A percentile compares a stretch with the other conserved stretches of the same genome.
These are phyloP conservation scores for Pyronema omphalodes DNA, from an alignment of 495 filamentous ascomycete genomes.

Conservation along the genomic window DNA sequence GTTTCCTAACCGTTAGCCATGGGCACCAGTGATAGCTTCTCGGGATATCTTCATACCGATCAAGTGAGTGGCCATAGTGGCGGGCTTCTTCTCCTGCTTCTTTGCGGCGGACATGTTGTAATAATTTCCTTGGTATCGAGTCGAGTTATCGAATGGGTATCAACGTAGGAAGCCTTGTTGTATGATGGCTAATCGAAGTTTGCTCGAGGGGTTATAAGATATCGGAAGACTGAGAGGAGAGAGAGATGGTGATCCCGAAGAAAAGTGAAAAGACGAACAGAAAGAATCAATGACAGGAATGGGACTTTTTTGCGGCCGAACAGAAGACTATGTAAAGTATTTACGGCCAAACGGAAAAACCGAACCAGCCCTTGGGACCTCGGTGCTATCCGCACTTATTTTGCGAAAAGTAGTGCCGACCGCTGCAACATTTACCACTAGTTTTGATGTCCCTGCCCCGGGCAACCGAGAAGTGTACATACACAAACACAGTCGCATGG, in stretches of 20 bases:
- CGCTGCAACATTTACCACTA: too few species aligned
- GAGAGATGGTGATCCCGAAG: not conserved
- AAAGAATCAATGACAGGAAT: not conserved
- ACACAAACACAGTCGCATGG: too few species aligned
- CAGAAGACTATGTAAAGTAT: not conserved
- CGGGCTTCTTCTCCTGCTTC: constrained; percentile 50
- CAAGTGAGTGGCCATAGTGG: constrained; percentile 77
- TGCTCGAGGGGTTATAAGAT: not conserved
- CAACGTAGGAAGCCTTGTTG: too few species aligned
- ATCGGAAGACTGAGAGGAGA: not conserved
- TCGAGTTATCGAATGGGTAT: too few species aligned
- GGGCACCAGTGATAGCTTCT: not conserved
- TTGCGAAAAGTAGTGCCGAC: too few species aligned
- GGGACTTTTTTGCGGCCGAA: not conserved
- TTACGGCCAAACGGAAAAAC: constrained; percentile 1
- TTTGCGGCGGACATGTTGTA: too few species aligned
- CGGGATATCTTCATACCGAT: constrained; percentile 45
- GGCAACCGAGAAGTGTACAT: too few species aligned
- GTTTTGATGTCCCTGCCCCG: too few species aligned
- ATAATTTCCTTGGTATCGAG: too few species aligned
- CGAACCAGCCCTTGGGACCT: not conserved
- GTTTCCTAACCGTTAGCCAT: constrained; percentile 22
- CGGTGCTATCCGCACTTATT: not conserved
- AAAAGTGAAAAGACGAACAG: not conserved
- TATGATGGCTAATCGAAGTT: not conserved